phyloP scores from a whole-genome alignment of 163 green algal genomes.

The Smithsoniella earleae region DNA sequence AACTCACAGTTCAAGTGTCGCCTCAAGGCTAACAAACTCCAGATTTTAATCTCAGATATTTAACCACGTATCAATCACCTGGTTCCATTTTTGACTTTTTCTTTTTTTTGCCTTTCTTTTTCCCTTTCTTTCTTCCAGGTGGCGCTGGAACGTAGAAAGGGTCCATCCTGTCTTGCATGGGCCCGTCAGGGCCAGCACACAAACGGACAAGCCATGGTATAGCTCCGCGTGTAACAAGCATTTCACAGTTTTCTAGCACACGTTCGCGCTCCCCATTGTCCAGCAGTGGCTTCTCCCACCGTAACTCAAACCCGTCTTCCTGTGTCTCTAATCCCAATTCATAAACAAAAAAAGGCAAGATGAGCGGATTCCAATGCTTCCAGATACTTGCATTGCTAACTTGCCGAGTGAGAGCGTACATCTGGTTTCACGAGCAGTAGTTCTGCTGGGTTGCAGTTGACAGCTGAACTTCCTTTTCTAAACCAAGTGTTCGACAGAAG shows the following conservation, averaged over 20 bases:
- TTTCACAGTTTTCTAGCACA: constrained; percentile 31
- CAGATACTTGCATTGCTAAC: too few species aligned
- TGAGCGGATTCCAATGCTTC: too few species aligned
- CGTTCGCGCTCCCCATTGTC: constrained; percentile 33
- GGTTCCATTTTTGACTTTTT: constrained; percentile 41
- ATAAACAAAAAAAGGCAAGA: too few species aligned
- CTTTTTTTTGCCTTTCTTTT: constrained; percentile 30
- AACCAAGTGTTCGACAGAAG: neutral
- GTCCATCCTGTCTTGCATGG: constrained; percentile 24
- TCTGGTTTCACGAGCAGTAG: too few species aligned
- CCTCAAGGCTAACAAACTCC: too few species aligned
- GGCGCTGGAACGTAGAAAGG: neutral
- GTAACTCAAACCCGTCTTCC: constrained; percentile 30
- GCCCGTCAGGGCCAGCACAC: constrained; percentile 36
- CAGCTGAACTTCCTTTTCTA: too few species aligned
- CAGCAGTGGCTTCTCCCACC: constrained; percentile 35
- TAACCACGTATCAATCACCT: neutral
- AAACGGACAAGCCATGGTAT: constrained; percentile 34
- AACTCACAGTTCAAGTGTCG: too few species aligned
- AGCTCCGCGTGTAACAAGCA: constrained; percentile 31
- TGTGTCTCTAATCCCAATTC: neutral
- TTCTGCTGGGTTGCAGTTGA: too few species aligned
- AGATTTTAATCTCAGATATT: too few species aligned
- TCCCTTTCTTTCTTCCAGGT: constrained; percentile 33
- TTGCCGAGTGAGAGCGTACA: too few species aligned